A percentile compares a stretch with the other conserved stretches of the same genome.
These are phyloP conservation scores for Kwoniella newhampshirensis DNA, from an alignment of 768 basidiomycete species.

Conservation along the genomic window DNA sequence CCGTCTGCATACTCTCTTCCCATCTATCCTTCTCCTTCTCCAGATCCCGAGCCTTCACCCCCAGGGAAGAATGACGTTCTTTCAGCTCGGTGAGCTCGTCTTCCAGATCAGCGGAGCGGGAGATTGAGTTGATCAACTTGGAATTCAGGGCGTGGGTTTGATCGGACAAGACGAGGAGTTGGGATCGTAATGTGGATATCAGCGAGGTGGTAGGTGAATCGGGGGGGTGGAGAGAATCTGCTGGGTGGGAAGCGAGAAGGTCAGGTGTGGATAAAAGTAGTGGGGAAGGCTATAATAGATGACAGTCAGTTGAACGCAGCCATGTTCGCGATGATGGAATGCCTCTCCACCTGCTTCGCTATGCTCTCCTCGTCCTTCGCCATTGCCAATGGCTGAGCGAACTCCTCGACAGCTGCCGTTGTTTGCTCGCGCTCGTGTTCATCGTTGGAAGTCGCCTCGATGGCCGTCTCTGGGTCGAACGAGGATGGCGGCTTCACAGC, in stretches of 20 bases:
- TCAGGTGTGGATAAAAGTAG: slow-evolving; percentile 7
- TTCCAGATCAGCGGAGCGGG: slow-evolving; percentile 87
- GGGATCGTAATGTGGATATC: slow-evolving; percentile 72
- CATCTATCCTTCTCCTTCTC: slow-evolving; percentile 84
- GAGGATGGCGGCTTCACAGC: neutral
- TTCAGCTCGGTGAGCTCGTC: slow-evolving; percentile 70
- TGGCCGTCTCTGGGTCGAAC: neutral
- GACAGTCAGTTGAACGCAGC: too few species aligned
- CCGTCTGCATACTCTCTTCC: slow-evolving; percentile 83
- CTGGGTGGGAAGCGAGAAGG: slow-evolving; percentile 29
- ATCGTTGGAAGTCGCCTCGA: neutral
- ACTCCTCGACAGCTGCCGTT: too few species aligned
- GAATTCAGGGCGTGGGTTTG: slow-evolving; percentile 87
- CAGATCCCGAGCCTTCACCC: slow-evolving; percentile 68
- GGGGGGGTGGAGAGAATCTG: slow-evolving; percentile 60
- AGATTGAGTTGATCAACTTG: slow-evolving; percentile 90
- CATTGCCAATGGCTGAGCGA: too few species aligned
- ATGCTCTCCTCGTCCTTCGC: too few species aligned
- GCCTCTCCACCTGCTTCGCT: too few species aligned
- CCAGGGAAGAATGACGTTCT: slow-evolving; percentile 55
- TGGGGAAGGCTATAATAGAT: slow-evolving; percentile 11
- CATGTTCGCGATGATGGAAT: too few species aligned
- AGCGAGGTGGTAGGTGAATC: slow-evolving; percentile 66
- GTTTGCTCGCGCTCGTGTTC: neutral
- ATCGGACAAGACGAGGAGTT: slow-evolving; percentile 80